phyloP scores from a whole-genome alignment of 192 early-diverging fungal species.

The Rhizophagus sp. region DNA sequence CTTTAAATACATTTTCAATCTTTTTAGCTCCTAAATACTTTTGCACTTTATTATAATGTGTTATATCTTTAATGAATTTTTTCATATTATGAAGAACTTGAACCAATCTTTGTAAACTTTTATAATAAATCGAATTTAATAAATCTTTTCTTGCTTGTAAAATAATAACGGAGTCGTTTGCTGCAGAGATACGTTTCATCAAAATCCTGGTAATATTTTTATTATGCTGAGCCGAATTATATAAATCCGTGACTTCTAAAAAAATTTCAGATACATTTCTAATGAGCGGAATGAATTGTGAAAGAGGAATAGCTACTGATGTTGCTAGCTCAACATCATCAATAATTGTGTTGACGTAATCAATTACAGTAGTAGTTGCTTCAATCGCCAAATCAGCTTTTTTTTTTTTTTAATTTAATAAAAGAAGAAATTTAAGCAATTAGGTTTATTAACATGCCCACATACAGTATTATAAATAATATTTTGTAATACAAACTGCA shows the following conservation, averaged over 20 bases:
- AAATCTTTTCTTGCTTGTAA: not conserved
- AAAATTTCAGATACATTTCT: not conserved
- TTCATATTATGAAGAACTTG: not conserved
- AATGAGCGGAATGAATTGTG: not conserved
- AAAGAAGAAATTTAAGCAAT: too few relatives aligned
- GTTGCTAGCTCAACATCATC: too few relatives aligned
- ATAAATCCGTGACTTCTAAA: not conserved
- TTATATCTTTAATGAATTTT: not conserved
- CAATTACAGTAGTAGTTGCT: too few relatives aligned
- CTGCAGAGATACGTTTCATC: not conserved
- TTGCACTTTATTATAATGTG: not conserved
- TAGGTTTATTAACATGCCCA: too few relatives aligned
- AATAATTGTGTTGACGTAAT: rapidly evolving
- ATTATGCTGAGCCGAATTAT: not conserved
- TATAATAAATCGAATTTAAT: not conserved
- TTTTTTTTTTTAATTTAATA: too few relatives aligned
- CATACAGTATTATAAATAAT: too few relatives aligned
- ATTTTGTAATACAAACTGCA: too few relatives aligned
- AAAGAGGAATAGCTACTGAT: not conserved
- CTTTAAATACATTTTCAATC: not conserved
- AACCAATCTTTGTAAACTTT: not conserved
- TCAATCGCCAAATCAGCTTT: too few relatives aligned
- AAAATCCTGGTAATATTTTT: not conserved
- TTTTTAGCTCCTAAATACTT: not conserved
- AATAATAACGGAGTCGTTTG: not conserved